Evolutionary conservation across 768 basidiomycete genomes (phyloP), one percentile per base, ranked within the genome.

Genomic region (Tricholoma furcatifolium): DNA sequence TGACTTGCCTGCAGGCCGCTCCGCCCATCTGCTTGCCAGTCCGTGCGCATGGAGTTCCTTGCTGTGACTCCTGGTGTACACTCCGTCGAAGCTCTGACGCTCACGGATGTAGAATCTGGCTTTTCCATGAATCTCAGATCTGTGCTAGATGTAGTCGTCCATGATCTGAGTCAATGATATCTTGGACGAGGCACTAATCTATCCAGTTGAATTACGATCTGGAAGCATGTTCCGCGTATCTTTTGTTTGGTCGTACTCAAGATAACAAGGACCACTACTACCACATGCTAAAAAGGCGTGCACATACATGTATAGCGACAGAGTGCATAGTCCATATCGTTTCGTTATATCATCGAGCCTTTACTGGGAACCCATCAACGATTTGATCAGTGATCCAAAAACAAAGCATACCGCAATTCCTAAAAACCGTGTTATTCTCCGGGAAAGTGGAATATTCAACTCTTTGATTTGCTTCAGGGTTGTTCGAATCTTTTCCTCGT

Each of bases 21-120:
- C 17, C 75, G 81, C n/a, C 87, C 91, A 3, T 82, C 83, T 10
- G 85, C 89, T 1, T 91, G 91, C 63, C 91, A 93, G 65, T 90
- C 88, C 17, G 88, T 93, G 21, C 75, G 89, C 36, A 91, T 94
- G 86, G 80, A 87, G 54, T 93, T 93, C 61, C 69, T 94, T 42
- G 91, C 92, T 2, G 71, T 94, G 43, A 77, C 81, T 7, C 85
- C 90, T 17, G 92, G 92, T 3, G 83, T 93, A 2, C 91, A 93
- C 62, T 75, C 84, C 2, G 78, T 94, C 46, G 84, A 88, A 55
- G 76, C 79, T 5, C 69, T 93, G 47, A 84, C 83, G 1, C 70
- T 94, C 47, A 87, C 84, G 1, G 92, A 93, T 58, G 70, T 88
- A 4, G 89, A 89, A 60, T 82, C 84, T 6, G 85, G 84, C 1